These are phyloP conservation scores for Geosmithia putterillii DNA, from an alignment of 2,329 filamentous ascomycete genomes.

Conservation along the genomic window DNA sequence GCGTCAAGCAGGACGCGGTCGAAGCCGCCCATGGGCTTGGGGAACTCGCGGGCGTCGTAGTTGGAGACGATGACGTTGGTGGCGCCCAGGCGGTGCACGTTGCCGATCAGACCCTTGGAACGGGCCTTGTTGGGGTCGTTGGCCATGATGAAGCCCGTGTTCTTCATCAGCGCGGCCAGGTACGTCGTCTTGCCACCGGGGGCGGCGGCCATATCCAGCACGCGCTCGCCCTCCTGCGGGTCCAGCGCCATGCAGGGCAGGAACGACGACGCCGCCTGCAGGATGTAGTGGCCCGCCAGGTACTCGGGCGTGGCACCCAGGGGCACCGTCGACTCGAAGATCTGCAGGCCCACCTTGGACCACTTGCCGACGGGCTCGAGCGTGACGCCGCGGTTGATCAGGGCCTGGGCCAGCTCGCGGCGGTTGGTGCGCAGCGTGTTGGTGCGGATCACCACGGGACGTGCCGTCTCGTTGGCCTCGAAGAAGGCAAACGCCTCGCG, in stretches of 20 bases:
- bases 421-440: constrained; percentile 77
- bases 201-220: constrained; percentile 89
- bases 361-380: constrained; percentile 96
- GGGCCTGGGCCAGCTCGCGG: constrained; percentile 74
- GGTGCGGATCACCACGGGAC: constrained; percentile 90
- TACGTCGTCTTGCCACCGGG: constrained; percentile 95
- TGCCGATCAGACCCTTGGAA: constrained; percentile 94
- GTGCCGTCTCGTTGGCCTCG: constrained; percentile 91
- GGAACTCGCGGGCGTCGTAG: constrained; percentile 90
- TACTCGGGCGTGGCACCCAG: constrained; percentile 96
- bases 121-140: constrained; percentile 93
- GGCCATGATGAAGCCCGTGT: constrained; percentile 88
- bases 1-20: constrained; percentile 90
- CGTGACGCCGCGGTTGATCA: constrained; percentile 93
- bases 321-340: constrained; percentile 79
- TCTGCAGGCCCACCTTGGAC: constrained; percentile 93
- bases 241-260: constrained; percentile 95
- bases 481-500: constrained; percentile 96
- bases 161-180: constrained; percentile 91
- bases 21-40: constrained; percentile 88
- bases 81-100: constrained; percentile 87
- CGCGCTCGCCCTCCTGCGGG: constrained; percentile 82
- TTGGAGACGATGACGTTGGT: constrained; percentile 94
- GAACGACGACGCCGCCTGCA: constrained; percentile 94
- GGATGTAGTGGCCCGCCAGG: constrained; percentile 91